Percentiles rank a stretch among this genome's conserved stretches.
These are phyloP conservation scores for Ustilago loliicola DNA, from an alignment of 1,284 basidiomycete genomes.

Conservation along the genomic window DNA sequence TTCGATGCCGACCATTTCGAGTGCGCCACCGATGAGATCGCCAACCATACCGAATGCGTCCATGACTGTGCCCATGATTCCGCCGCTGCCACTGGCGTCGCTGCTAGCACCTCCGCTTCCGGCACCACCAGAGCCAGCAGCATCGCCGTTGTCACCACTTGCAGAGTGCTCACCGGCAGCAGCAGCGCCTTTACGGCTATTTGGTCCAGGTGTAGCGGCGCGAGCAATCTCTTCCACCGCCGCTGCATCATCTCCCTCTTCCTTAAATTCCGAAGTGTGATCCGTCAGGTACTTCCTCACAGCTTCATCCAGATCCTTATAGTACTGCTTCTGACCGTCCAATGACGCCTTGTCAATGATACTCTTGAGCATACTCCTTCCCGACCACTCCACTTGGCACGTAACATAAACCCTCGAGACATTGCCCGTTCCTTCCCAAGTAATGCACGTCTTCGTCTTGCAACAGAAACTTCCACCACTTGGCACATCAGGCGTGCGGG, in stretches of 20 bases:
- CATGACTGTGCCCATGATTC: constrained; percentile 20
- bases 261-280: constrained; percentile 88
- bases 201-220: constrained; percentile 50
- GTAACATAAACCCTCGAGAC: constrained; percentile 86
- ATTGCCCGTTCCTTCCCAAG: constrained; percentile 83
- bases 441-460: constrained; percentile 93
- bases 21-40: constrained; percentile 45
- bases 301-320: constrained; percentile 83
- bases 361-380: constrained; percentile 94
- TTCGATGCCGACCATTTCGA: constrained; percentile 41
- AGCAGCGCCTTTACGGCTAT: constrained; percentile 23
- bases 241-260: constrained; percentile 78
- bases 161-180: constrained; percentile 20
- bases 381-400: constrained; percentile 94
- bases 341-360: constrained; percentile 92
- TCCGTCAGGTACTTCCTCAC: constrained; percentile 84
- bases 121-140: constrained; percentile 1
- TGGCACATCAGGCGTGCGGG: constrained; percentile 93
- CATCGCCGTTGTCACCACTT: constrained; percentile 4
- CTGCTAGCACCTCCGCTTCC: constrained; percentile 4
- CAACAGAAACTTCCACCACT: constrained; percentile 91
- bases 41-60: constrained; percentile 46
- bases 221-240: constrained; percentile 60
- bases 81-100: constrained; percentile 13
- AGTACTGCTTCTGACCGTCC: constrained; percentile 94